phyloP scores from a whole-genome alignment of 768 basidiomycete species.

The Sporobolomyces pararoseus region DNA sequence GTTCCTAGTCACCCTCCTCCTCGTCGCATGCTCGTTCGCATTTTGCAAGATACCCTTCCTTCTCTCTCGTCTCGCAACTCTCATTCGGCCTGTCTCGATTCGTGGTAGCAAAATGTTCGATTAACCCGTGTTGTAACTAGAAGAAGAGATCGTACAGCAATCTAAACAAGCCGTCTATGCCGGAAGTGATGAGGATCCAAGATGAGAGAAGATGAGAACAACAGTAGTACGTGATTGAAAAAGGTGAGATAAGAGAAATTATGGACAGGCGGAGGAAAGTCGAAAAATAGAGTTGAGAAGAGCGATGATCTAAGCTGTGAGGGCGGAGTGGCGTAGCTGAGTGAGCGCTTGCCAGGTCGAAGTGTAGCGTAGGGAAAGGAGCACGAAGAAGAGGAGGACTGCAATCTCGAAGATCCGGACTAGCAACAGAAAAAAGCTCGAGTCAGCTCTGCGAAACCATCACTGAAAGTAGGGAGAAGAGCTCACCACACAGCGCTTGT shows the following conservation, averaged over 20 bases:
- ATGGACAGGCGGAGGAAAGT: neutral
- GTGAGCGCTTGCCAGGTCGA: constrained; percentile 7
- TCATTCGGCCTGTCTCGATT: no score
- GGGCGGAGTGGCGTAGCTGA: neutral
- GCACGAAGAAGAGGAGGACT: constrained; percentile 18
- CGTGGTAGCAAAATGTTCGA: neutral
- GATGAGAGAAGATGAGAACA: neutral
- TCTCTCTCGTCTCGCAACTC: neutral
- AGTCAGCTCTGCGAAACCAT: neutral
- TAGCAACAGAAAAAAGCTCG: neutral
- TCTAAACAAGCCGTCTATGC: neutral
- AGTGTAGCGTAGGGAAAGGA: constrained; percentile 2
- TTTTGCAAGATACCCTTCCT: constrained; percentile 7
- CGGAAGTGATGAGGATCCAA: neutral
- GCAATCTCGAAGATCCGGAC: constrained; percentile 17
- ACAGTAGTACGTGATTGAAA: neutral
- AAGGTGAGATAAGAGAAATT: neutral
- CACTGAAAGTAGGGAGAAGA: no score
- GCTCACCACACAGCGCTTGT: constrained; percentile 3
- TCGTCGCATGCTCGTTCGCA: no score
- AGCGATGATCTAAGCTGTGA: no score
- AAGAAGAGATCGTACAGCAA: no score
- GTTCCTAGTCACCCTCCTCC: no score
- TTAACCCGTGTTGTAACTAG: neutral
- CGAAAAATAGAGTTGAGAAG: neutral